Conservation (phyloP, 306 rosid genomes). For the Ammopiptanthus mongolicus region DNA sequence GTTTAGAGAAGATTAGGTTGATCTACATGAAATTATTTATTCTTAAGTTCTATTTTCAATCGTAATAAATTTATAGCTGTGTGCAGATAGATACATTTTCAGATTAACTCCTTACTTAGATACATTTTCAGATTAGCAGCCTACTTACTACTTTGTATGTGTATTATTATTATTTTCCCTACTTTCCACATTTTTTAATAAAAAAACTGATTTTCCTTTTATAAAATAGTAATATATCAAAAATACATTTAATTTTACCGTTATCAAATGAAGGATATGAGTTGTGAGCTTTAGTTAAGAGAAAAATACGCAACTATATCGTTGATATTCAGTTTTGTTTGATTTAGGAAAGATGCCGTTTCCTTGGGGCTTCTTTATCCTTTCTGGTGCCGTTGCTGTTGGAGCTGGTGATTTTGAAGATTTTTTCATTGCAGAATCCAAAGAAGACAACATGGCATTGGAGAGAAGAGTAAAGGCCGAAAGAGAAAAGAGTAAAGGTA, state of each 20-base stretch:
- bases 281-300: neutral
- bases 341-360: conserved; percentile 39
- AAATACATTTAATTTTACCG: neutral
- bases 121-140: too few species aligned
- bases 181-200: too few species aligned
- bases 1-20: too few species aligned
- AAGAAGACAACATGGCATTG: conserved; percentile 13
- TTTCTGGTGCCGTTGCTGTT: conserved; percentile 31
- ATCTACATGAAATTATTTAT: neutral
- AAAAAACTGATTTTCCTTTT: neutral
- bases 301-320: neutral
- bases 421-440: conserved; percentile 4
- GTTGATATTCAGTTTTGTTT: neutral
- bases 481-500: conserved; percentile 40
- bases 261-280: neutral
- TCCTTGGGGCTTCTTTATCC: conserved; percentile 19
- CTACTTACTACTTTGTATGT: too few species aligned
- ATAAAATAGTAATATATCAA: neutral
- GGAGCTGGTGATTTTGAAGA: conserved; percentile 25
- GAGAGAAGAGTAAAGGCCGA: conserved; percentile 28
- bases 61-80: neutral
- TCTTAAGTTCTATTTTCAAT: neutral
- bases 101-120: neutral
- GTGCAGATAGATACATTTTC: neutral
- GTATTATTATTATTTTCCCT: too few species aligned